Conservation (phyloP, 495 filamentous ascomycete species). For the Hypoxylon crocopeplum region DNA sequence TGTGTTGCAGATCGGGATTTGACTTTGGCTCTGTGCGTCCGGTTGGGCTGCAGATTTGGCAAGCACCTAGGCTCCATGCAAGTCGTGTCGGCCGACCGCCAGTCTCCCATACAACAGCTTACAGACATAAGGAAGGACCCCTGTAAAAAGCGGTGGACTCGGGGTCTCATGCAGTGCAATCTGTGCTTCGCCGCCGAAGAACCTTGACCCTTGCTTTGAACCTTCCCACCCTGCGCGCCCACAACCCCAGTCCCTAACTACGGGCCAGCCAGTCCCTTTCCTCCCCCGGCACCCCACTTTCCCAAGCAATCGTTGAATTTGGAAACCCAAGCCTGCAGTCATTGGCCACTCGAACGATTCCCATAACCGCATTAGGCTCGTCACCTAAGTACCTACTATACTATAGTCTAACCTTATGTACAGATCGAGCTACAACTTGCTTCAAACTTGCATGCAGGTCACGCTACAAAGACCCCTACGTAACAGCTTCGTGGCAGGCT, state of each 20-base stretch:
- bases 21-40: slow-evolving; percentile 27
- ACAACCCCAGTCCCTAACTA: too few species aligned
- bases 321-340: slow-evolving; percentile 5
- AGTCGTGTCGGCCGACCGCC: slow-evolving; percentile 41
- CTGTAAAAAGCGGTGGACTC: slow-evolving; percentile 46
- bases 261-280: too few species aligned
- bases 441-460: slow-evolving; percentile 6
- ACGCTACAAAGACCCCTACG: slow-evolving; percentile 17
- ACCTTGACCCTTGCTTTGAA: too few species aligned
- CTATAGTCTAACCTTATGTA: too few species aligned
- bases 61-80: slow-evolving; percentile 9
- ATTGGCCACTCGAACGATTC: slow-evolving; percentile 25
- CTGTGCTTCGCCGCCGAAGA: slow-evolving; percentile 42
- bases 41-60: slow-evolving; percentile 36
- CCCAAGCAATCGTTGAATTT: slow-evolving; percentile 23
- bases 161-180: slow-evolving; percentile 41
- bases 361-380: slow-evolving; percentile 7
- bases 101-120: slow-evolving; percentile 43
- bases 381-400: slow-evolving; percentile 12
- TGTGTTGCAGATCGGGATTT: slow-evolving; percentile 39
- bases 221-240: background rate
- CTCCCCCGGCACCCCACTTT: slow-evolving; percentile 27
- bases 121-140: slow-evolving; percentile 38
- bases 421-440: too few species aligned
- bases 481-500: too few species aligned